Evolutionary conservation across 2,329 filamentous ascomycete genomes (phyloP), one percentile per base, ranked within the genome.

Genomic region (Fusarium lateritium): DNA sequence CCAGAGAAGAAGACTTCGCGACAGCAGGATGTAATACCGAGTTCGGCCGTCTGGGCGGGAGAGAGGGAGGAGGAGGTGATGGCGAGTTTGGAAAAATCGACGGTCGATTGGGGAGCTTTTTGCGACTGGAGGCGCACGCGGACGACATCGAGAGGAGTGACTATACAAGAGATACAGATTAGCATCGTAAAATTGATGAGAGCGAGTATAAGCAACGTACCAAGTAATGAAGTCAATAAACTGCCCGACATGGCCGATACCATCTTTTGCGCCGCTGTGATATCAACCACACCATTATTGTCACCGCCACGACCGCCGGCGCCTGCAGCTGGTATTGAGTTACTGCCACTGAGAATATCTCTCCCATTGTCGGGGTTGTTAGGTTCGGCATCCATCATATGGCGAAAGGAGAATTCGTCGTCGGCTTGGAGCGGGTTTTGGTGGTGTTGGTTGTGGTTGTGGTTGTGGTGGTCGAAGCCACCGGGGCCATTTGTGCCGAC

Each of bases 1-100:
- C 94, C 94, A 68, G 95, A 90, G 85, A 97, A 99, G 80, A 98
- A 99, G 36, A 99, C 95, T 79, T 99, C 95, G 65, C 96, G 91
- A 78, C 96, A 99, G 81, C 96, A 99, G 39, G 94, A 90, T 17
- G 94, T 97, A 56, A 98, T 93, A 64, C 96, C 96, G 50, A 98
- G 88, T 75, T 95, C 93, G 31, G 92, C 79, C 4, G 88, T 89
- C 56, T 94, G 93, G 49, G 96, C 87, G 69, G 91, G 88, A 66
- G 89, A 89, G 71, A 90, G 78, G 76, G 88, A 89, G 72, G 86
- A 77, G 72, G 86, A 81, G 73, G 86, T 80, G 76, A 89, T 71
- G 73, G 87, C 78, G 78, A 91, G 79, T 79, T 85, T 83, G 76
- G 86, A 82, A 71, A 88, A 84, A 74, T 87, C 83, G 76, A 85